Percentiles rank a stretch among this genome's conserved stretches.
Evolutionary conservation across 2,329 filamentous ascomycete genomes (phyloP).

Genomic region (Botrytis aclada): DNA sequence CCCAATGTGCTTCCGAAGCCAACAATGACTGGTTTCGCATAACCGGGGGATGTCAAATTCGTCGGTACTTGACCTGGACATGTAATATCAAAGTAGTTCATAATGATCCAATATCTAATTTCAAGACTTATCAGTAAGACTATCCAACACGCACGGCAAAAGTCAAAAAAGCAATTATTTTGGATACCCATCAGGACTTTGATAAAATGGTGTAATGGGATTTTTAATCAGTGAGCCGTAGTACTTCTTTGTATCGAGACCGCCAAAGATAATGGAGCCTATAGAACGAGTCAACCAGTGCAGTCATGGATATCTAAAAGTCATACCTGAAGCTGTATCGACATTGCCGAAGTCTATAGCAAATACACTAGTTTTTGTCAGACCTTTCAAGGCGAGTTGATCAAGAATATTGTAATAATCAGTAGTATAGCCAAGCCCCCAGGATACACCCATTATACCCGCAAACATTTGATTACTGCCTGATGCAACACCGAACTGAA

Average conservation of each 20-base stretch:
- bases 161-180: conserved; percentile 6
- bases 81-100: conserved; percentile 27
- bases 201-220: conserved; percentile 23
- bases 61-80: conserved; percentile 13
- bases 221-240: conserved; percentile 25
- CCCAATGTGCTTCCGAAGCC: conserved; percentile 26
- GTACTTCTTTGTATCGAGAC: conserved; percentile 29
- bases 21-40: conserved; percentile 22
- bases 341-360: conserved; percentile 25
- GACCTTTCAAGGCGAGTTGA: conserved; percentile 22
- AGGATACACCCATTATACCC: conserved; percentile 23
- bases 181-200: conserved; percentile 22
- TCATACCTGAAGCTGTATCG: conserved; percentile 23
- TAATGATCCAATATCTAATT: conserved; percentile 28
- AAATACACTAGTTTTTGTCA: conserved; percentile 28
- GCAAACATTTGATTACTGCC: conserved; percentile 9
- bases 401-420: conserved; percentile 25
- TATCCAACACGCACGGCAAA: background rate
- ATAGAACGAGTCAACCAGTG: background rate
- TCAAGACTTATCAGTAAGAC: conserved; percentile 7
- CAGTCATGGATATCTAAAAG: background rate
- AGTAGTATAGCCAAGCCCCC: conserved; percentile 16
- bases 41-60: background rate
- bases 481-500: conserved; percentile 20
- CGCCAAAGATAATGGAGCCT: conserved; percentile 29